These are phyloP conservation scores for Trebouxia sp. DNA, from an alignment of 139 green algal genomes.

Conservation along the genomic window DNA sequence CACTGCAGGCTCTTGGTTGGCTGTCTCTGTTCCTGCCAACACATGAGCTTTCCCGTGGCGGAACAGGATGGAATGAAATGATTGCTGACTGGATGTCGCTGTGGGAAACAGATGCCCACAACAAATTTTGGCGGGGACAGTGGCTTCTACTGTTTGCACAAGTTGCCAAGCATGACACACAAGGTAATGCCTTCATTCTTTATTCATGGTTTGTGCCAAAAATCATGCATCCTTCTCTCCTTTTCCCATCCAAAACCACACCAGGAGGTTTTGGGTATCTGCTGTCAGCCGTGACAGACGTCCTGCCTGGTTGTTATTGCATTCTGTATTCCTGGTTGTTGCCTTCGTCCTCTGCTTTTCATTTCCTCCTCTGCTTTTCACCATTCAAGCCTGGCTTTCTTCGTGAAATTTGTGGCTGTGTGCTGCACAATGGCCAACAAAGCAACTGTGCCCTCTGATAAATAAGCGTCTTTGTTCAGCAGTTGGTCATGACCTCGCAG, in stretches of 20 bases:
- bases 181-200: constrained; percentile 36
- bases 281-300: background rate
- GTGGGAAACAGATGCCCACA: constrained; percentile 52
- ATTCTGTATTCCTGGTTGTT: too few relatives aligned
- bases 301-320: background rate
- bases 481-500: too few relatives aligned
- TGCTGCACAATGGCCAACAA: too few relatives aligned
- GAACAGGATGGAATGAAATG: constrained; percentile 42
- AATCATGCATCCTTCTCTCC: background rate
- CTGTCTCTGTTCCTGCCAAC: constrained; percentile 73
- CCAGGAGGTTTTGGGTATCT: background rate
- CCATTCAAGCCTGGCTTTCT: too few relatives aligned
- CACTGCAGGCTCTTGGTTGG: constrained; percentile 59
- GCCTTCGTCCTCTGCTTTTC: too few relatives aligned
- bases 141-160: constrained; percentile 67
- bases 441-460: too few relatives aligned
- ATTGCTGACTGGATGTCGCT: constrained; percentile 58
- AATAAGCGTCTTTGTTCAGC: too few relatives aligned
- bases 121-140: constrained; percentile 54
- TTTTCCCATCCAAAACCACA: background rate
- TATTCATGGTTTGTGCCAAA: background rate
- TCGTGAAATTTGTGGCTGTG: too few relatives aligned
- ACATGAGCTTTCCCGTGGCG: constrained; percentile 35
- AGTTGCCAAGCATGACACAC: constrained; percentile 76
- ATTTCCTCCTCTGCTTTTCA: too few relatives aligned